Conservation (phyloP, 2,329 filamentous ascomycete species). For the Aspergillus fructus region DNA sequence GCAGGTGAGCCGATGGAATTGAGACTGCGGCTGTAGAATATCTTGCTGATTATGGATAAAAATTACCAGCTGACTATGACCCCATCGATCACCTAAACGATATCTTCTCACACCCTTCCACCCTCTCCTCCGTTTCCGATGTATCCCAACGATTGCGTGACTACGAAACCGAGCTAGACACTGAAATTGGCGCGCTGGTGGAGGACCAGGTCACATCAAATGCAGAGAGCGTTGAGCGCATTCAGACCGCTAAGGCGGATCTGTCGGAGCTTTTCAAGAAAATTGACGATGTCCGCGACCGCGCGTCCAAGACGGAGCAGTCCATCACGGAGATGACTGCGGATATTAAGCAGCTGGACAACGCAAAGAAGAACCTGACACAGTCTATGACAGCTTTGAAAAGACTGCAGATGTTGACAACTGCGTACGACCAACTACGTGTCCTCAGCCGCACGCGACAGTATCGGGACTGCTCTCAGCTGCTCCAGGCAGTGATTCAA, state of each 20-base stretch:
- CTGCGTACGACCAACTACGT: constrained; percentile 94
- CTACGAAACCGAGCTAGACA: constrained; percentile 79
- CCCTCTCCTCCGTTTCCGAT: constrained; percentile 71
- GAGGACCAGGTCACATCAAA: constrained; percentile 79
- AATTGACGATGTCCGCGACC: constrained; percentile 87
- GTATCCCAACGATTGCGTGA: constrained; percentile 71
- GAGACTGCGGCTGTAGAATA: background rate
- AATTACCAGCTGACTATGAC: constrained; percentile 73
- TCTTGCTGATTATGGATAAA: constrained; percentile 8
- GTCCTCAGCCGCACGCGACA: constrained; percentile 81
- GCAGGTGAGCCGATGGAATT: constrained; percentile 36
- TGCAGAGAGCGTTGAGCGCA: constrained; percentile 82
- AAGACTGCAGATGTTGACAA: constrained; percentile 96
- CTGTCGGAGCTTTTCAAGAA: constrained; percentile 87
- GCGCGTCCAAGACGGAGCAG: constrained; percentile 88
- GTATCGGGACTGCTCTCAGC: constrained; percentile 90
- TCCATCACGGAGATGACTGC: constrained; percentile 98
- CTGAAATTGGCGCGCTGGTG: constrained; percentile 71
- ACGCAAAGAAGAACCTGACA: constrained; percentile 93
- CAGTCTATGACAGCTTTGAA: constrained; percentile 98
- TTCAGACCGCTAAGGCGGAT: constrained; percentile 87
- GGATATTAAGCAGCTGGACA: constrained; percentile 95
- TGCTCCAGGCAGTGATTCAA: constrained; percentile 93
- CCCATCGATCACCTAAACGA: constrained; percentile 90
- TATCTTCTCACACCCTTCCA: constrained; percentile 86